Percentiles rank a stretch among this genome's conserved stretches.
phyloP scores from a whole-genome alignment of 2,329 filamentous ascomycete species.

The Didymella segeticola region DNA sequence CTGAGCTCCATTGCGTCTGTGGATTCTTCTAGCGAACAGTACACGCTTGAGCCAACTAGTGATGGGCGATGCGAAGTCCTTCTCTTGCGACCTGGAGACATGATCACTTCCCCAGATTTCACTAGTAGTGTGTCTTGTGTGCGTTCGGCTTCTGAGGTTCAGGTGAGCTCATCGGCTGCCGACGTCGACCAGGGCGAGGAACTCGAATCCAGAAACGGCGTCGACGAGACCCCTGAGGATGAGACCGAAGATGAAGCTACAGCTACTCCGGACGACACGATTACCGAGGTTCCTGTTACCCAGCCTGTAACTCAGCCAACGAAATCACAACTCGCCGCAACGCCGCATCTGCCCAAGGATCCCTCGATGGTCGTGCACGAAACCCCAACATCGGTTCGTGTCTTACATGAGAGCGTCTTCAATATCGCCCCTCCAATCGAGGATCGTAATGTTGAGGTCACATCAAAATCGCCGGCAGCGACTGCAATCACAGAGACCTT shows the following conservation, averaged over 20 bases:
- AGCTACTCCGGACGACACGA: slow-evolving; percentile 25
- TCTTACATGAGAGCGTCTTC: slow-evolving; percentile 5
- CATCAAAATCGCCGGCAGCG: background rate
- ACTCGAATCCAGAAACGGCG: background rate
- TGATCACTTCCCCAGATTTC: slow-evolving; percentile 23
- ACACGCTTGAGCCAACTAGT: slow-evolving; percentile 28
- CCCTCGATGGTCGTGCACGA: slow-evolving; percentile 42
- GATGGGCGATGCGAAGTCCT: slow-evolving; percentile 31
- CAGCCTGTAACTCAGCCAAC: slow-evolving; percentile 22
- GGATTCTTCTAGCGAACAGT: slow-evolving; percentile 20
- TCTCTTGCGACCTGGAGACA: slow-evolving; percentile 38
- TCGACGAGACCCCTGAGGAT: slow-evolving; percentile 20
- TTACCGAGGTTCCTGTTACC: slow-evolving; percentile 24
- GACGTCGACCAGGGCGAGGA: slow-evolving; percentile 14
- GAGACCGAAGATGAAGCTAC: slow-evolving; percentile 39
- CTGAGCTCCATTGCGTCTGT: background rate
- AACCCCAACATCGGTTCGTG: slow-evolving; percentile 36
- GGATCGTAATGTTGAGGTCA: background rate
- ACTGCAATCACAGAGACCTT: background rate
- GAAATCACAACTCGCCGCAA: slow-evolving; percentile 21
- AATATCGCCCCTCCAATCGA: slow-evolving; percentile 1
- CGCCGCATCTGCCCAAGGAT: slow-evolving; percentile 33
- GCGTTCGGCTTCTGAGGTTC: slow-evolving; percentile 32
- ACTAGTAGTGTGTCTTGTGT: slow-evolving; percentile 21
- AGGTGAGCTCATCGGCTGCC: slow-evolving; percentile 42